phyloP scores from a whole-genome alignment of 257 asterid genomes.

The Lavandula angustifolia region DNA sequence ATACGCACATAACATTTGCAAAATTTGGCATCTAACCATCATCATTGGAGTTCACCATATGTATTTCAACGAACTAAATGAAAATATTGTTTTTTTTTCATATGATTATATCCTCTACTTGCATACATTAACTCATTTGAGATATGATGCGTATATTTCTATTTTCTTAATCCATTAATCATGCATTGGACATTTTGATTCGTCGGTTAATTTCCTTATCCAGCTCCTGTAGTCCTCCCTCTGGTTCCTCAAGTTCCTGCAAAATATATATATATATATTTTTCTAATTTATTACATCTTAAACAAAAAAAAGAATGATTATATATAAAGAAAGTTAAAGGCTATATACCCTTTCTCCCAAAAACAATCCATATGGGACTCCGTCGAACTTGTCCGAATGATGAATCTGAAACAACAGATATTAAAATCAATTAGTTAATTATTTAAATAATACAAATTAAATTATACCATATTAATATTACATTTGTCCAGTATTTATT shows the following conservation, averaged over 20 bases:
- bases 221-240: slow-evolving; percentile 68
- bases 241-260: slow-evolving; percentile 68
- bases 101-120: too few relatives aligned
- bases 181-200: slow-evolving; percentile 46
- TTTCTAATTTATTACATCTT: not conserved
- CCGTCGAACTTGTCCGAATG: slow-evolving; percentile 85
- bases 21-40: too few relatives aligned
- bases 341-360: slow-evolving; percentile 62
- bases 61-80: too few relatives aligned
- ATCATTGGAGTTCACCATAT: too few relatives aligned
- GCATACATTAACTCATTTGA: too few relatives aligned
- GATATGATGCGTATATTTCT: too few relatives aligned
- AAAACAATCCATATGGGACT: slow-evolving; percentile 83
- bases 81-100: too few relatives aligned
- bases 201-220: slow-evolving; percentile 65
- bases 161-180: not conserved
- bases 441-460: not conserved
- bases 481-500: too few relatives aligned
- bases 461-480: not conserved
- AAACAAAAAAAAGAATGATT: not conserved
- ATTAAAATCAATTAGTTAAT: slow-evolving; percentile 1
- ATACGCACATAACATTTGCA: too few relatives aligned
- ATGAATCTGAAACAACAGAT: slow-evolving; percentile 56
- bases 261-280: not conserved
- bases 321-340: not conserved